Evolutionary conservation across 768 basidiomycete genomes (phyloP).

Genomic region (Phylloporus arenicola): DNA sequence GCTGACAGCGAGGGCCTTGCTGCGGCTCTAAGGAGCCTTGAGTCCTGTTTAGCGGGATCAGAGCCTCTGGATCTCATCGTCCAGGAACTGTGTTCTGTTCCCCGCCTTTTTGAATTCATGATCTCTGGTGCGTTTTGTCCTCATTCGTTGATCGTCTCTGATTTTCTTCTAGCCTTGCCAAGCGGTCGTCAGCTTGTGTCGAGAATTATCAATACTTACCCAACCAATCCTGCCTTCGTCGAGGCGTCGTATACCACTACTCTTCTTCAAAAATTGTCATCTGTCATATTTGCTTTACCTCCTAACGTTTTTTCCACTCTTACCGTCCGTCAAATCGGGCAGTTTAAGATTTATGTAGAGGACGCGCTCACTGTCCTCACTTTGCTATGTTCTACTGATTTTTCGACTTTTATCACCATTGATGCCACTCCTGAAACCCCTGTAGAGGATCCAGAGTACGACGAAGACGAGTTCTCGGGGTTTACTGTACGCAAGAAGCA

Average conservation of each 20-base stretch:
- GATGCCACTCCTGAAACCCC: not conserved
- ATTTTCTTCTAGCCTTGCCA: conserved; percentile 10
- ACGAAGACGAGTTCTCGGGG: conserved; percentile 3
- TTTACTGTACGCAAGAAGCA: conserved; percentile 22
- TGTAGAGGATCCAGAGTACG: conserved; percentile 4
- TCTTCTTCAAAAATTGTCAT: conserved; percentile 27
- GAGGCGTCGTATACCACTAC: conserved; percentile 14
- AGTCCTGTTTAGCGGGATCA: conserved; percentile 24
- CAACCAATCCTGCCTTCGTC: conserved; percentile 21
- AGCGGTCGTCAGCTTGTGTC: conserved; percentile 7
- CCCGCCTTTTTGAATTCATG: conserved; percentile 26
- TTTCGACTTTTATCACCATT: not conserved
- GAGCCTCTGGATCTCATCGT: conserved; percentile 6
- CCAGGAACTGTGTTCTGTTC: conserved; percentile 19
- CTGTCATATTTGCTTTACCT: conserved; percentile 20
- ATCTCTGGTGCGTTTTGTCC: conserved; percentile 22
- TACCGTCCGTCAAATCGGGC: conserved; percentile 10
- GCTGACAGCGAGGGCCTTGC: too few relatives aligned
- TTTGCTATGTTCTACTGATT: conserved; percentile 15
- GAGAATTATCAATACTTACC: conserved; percentile 35
- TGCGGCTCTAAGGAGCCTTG: conserved; percentile 11
- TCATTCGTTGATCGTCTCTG: not conserved
- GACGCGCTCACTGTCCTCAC: conserved; percentile 18
- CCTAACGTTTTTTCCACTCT: conserved; percentile 12
- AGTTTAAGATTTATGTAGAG: conserved; percentile 19